These are phyloP conservation scores for Cardamine occulta DNA, from an alignment of 345 rosid species.

Conservation along the genomic window DNA sequence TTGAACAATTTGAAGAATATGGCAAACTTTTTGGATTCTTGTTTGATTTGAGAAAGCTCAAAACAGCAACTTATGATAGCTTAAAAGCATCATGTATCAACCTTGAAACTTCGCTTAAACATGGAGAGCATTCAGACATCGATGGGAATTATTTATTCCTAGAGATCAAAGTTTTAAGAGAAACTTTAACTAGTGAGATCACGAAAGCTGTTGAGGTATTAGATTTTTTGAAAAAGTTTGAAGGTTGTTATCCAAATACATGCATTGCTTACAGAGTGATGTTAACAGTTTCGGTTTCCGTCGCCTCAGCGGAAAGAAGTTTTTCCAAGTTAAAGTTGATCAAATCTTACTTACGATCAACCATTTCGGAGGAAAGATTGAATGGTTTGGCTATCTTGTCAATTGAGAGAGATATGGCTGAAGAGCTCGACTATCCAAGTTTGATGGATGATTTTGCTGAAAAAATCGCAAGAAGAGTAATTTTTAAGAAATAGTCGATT, in stretches of 20 bases:
- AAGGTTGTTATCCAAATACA: background rate
- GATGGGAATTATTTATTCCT: background rate
- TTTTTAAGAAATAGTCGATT: background rate
- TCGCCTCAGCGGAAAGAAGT: background rate
- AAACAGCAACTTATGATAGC: background rate
- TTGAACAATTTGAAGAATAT: background rate
- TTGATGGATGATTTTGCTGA: background rate
- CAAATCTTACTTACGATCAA: background rate
- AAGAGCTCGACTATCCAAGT: background rate
- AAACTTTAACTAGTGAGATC: background rate
- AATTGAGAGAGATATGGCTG: background rate
- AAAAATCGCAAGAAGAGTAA: background rate
- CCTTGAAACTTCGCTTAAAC: background rate
- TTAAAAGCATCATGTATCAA: background rate
- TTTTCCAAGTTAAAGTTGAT: background rate
- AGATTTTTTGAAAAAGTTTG: background rate
- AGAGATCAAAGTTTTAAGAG: background rate
- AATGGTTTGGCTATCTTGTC: background rate
- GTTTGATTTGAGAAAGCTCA: background rate
- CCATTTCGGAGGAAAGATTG: background rate
- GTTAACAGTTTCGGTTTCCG: background rate
- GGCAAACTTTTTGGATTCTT: background rate
- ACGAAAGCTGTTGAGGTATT: background rate
- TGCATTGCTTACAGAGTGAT: background rate
- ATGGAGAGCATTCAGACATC: background rate